These are phyloP conservation scores for Marasmius fiardii DNA, from an alignment of 1,284 basidiomycete species.

Conservation along the genomic window DNA sequence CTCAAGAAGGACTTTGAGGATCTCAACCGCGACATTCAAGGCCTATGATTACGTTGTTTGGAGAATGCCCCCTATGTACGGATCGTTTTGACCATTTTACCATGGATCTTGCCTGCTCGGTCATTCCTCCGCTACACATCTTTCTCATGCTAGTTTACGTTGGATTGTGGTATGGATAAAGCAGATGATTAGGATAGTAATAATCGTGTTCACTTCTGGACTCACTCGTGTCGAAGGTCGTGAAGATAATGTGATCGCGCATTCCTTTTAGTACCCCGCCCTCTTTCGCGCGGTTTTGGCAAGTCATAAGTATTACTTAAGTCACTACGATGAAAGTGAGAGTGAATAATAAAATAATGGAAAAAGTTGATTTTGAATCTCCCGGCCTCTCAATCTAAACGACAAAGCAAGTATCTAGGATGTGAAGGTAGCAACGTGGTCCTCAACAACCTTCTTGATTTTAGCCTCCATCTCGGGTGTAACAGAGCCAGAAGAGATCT, in stretches of 20 bases:
- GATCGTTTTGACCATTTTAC: background rate
- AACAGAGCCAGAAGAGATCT: constrained; percentile 82
- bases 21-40: constrained; percentile 80
- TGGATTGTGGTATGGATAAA: background rate
- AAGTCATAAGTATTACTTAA: background rate
- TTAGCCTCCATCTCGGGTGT: constrained; percentile 88
- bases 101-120: background rate
- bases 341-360: background rate
- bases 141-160: constrained; percentile 1
- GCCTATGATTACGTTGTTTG: constrained; percentile 49
- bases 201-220: background rate
- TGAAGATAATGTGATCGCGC: too few relatives aligned
- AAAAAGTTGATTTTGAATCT: background rate
- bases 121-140: background rate
- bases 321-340: background rate
- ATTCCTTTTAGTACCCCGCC: too few relatives aligned
- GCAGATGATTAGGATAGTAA: background rate
- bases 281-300: background rate
- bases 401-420: constrained; percentile 41
- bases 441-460: constrained; percentile 91
- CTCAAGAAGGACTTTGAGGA: constrained; percentile 89
- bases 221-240: too few relatives aligned
- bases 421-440: constrained; percentile 81
- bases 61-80: background rate
- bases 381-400: background rate